A percentile compares a stretch with the other conserved stretches of the same genome.
phyloP scores from a whole-genome alignment of 257 asterid genomes.

The Marsdenia floribunda region DNA sequence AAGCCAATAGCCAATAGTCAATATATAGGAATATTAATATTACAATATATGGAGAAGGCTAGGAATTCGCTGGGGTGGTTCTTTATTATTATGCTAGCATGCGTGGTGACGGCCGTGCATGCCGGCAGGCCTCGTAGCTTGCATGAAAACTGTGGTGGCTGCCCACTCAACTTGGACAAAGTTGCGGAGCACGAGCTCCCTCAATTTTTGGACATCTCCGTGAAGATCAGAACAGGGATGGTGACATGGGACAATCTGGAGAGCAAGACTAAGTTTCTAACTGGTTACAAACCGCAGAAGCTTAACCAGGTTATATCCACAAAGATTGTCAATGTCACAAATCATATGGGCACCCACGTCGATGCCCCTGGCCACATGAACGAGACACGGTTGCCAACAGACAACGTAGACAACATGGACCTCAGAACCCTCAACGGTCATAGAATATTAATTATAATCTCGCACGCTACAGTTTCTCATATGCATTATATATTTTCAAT shows the following conservation, averaged over 20 bases:
- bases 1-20: too few relatives aligned
- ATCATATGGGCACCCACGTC: constrained; percentile 15
- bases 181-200: not conserved
- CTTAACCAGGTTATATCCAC: not conserved
- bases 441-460: too few relatives aligned
- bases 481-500: too few relatives aligned
- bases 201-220: not conserved
- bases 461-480: too few relatives aligned
- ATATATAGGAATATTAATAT: too few relatives aligned
- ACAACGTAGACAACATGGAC: not conserved
- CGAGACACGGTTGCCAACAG: not conserved
- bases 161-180: not conserved
- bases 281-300: not conserved
- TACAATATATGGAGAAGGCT: too few relatives aligned
- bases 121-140: not conserved
- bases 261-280: not conserved
- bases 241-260: not conserved
- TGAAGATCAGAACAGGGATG: constrained; percentile 2
- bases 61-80: too few relatives aligned
- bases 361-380: constrained; percentile 4
- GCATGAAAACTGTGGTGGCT: not conserved
- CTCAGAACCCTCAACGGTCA: not conserved
- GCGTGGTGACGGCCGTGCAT: not conserved
- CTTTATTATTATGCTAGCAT: not conserved
- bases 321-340: not conserved